Base-by-base conservation (phyloP, 805 yeast species). In the Pichia nanzhaoensis region DNA sequence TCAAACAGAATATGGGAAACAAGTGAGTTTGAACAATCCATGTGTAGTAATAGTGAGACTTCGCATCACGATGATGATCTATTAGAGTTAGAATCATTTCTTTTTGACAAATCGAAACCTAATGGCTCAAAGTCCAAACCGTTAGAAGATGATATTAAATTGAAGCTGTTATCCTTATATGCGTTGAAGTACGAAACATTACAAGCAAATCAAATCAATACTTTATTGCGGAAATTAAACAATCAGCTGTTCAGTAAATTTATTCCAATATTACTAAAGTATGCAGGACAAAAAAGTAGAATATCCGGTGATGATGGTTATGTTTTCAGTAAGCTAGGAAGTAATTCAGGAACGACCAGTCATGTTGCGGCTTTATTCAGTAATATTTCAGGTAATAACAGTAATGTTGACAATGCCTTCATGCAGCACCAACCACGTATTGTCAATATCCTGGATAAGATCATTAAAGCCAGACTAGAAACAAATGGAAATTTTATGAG, bases 401-500 rank as follows among this genome's bases (percentile, higher is more conserved):
- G 62, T 48, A 65, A 71, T 31, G 68, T 74, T 3, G 83, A 80
- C 45, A 85, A 84, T 56, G 78, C 91, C 5, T 93, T 80, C 66
- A 89, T 95, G 82, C 99, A 93, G 66, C 95, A 90, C 58, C 70
- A 78, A 37, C 96, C 99, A 7, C 70, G 86, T 45, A 64, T 93
- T 39, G 80, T 77, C 46, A 55, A 61, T 21, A 63, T 75, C 0
- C 56, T 79, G 31, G 64, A 66, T 32, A 63, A 66, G 45, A 56
- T 74, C 31, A 59, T 68, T 30, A 63, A 64, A 44, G 73, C 73
- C 35, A 67, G 66, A 49, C 60, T 78, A 37, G 22, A 5, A 13
- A n/a, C 28, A 6, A 27, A 65, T 61, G 9, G 48, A 56, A 35
- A 21, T 28, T 47, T 38, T 37, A 31, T 41, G 6, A 41, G 32